Base-by-base conservation (phyloP, 345 rosid species). In the Sonneratia alba region DNA sequence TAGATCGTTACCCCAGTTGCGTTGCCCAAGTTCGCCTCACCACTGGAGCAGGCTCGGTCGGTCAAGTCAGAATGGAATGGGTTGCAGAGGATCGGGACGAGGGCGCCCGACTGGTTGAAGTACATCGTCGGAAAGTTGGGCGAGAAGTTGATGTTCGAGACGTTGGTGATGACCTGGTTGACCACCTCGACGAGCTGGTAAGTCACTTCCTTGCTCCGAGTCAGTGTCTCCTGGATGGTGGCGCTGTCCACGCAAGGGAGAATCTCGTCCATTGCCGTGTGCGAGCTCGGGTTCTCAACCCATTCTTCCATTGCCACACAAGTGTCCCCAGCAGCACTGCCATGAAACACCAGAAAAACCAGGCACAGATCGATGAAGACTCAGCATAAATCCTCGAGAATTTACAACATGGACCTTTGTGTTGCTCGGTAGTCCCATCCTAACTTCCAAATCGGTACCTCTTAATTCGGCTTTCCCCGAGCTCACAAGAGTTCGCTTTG, bases 21-120 rank as follows among this genome's bases (percentile, higher is more conserved):
- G 80, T 92, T 95, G 81, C 74, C 79, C 76, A 89, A 70, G 80
- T 90, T 82, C 37, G 86, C 89, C 80, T 95, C 96, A 36, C 93
- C 92, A 9, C 83, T 42, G 21, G 89, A 80, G 82, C 99, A 95
- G 65, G 74, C n/a, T 7, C 97, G 87, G 71, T 85, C 81, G 0
- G 89, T 83, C 45, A 92, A 81, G 76, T 90, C 89, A 2, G 88
- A 75, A 70, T 80, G 74, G 63, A 85, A 90, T 0, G 97, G 97
- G 71, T 90, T 95, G 87, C 99, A 95, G 72, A 92, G 92, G 42
- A 84, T 37, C 3, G 97, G 99, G 68, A 92, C 88, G 62, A 87
- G 72, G 0, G 97, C 97, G 74, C 97, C 99, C 6, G 97, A 89
- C 78, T 95, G 99, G 79, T 92, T 95, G 86, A 85, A 70, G 85